Conservation (phyloP, 1,139 yeast genomes). For the Ogataea hybrid region DNA sequence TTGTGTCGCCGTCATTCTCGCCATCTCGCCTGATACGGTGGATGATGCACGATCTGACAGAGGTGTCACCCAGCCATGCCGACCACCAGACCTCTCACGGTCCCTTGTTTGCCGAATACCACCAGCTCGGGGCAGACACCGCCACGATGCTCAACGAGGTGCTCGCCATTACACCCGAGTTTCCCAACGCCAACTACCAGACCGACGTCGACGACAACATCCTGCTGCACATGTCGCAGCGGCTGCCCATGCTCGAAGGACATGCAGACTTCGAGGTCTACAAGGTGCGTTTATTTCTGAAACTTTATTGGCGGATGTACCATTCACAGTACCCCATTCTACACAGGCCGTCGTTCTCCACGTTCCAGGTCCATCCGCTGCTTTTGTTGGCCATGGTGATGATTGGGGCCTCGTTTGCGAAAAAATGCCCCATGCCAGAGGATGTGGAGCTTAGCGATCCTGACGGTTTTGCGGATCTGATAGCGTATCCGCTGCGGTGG, state of each 20-base stretch:
- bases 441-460: constrained; percentile 1
- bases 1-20: background rate
- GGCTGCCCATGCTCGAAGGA: constrained; percentile 12
- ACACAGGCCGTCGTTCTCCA: constrained; percentile 47
- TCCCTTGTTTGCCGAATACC: constrained; percentile 7
- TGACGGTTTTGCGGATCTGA: constrained; percentile 38
- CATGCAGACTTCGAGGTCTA: constrained; percentile 16
- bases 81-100: background rate
- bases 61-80: constrained; percentile 9
- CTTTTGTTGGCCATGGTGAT: constrained; percentile 43
- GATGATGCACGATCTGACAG: constrained; percentile 12
- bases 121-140: constrained; percentile 5
- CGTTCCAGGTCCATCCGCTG: constrained; percentile 40
- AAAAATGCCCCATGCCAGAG: constrained; percentile 16
- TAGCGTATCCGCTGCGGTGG: constrained; percentile 65
- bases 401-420: constrained; percentile 31
- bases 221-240: constrained; percentile 7
- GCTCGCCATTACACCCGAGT: constrained; percentile 15
- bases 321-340: constrained; percentile 47
- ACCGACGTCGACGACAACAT: constrained; percentile 10
- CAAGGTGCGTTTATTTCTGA: constrained; percentile 19
- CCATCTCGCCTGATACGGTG: constrained; percentile 12
- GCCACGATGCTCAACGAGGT: constrained; percentile 14
- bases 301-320: constrained; percentile 43
- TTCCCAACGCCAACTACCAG: constrained; percentile 16